phyloP scores from a whole-genome alignment of 2,329 filamentous ascomycete species.

The Samsoniella hepiali region DNA sequence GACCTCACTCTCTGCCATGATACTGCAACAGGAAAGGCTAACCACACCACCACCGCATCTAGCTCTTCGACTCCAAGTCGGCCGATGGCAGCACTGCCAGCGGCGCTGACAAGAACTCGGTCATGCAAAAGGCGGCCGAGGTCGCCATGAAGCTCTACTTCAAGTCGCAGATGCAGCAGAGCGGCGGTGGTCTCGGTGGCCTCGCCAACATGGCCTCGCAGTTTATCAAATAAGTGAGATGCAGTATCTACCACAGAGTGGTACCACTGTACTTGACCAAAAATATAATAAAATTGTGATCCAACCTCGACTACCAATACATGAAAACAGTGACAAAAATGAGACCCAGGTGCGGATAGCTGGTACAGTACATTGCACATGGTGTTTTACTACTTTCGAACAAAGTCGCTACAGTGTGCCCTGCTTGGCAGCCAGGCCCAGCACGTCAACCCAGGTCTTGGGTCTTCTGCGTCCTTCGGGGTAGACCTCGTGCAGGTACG shows the following conservation, averaged over 20 bases:
- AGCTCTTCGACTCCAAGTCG: constrained; percentile 60
- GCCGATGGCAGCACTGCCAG: constrained; percentile 51
- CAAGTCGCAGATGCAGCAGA: constrained; percentile 62
- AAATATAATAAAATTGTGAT: background rate
- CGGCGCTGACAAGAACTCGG: constrained; percentile 74
- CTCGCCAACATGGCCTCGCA: constrained; percentile 47
- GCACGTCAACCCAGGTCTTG: constrained; percentile 57
- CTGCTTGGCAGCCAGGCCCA: constrained; percentile 27
- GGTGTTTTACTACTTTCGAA: no score
- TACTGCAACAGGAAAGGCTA: background rate
- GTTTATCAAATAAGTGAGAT: constrained; percentile 37
- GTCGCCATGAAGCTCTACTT: constrained; percentile 89
- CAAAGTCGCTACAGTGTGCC: background rate
- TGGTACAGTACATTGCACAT: background rate
- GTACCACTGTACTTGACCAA: background rate
- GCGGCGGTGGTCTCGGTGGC: constrained; percentile 30
- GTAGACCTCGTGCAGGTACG: constrained; percentile 48
- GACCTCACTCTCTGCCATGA: background rate
- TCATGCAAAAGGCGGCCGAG: constrained; percentile 74
- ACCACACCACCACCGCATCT: background rate
- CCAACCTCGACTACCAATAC: background rate
- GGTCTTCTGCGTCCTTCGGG: constrained; percentile 50
- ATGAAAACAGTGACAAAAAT: background rate
- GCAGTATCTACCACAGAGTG: background rate
- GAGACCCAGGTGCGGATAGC: background rate